These are phyloP conservation scores for Pelargonium myrrhifolium DNA, from an alignment of 441 rosid genomes.

Conservation along the genomic window DNA sequence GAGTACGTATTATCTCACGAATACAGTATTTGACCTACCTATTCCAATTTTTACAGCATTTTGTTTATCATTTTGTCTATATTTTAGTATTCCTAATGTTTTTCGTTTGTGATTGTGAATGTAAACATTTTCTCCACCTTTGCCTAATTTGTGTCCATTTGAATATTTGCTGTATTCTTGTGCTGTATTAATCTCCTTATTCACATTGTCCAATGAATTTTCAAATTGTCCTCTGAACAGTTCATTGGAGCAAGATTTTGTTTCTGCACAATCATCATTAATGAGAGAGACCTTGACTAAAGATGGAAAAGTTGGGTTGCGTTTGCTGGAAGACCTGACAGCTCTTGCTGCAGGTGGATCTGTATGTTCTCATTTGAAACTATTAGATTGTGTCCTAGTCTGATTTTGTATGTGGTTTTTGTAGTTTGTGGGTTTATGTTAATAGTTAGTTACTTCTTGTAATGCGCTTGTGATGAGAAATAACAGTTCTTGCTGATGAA, in stretches of 20 bases:
- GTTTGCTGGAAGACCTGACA: slow-evolving; percentile 98
- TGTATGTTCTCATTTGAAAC: slow-evolving; percentile 75
- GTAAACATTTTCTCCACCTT: neutral
- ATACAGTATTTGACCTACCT: slow-evolving; percentile 13
- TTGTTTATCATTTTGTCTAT: slow-evolving; percentile 10
- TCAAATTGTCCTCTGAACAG: slow-evolving; percentile 34
- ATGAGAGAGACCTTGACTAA: slow-evolving; percentile 52
- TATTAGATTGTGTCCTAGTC: slow-evolving; percentile 15
- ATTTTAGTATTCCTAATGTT: neutral
- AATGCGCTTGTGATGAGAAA: slow-evolving; percentile 6
- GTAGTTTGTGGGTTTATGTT: slow-evolving; percentile 7
- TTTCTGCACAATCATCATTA: slow-evolving; percentile 35
- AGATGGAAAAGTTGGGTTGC: slow-evolving; percentile 83
- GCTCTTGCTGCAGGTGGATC: slow-evolving; percentile 99
- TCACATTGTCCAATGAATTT: slow-evolving; percentile 10
- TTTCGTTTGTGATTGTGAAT: neutral
- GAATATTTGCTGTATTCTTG: neutral
- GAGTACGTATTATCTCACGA: slow-evolving; percentile 45
- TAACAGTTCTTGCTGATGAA: slow-evolving; percentile 14
- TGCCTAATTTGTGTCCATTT: neutral
- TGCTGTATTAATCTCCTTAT: neutral
- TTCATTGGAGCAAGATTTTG: slow-evolving; percentile 50
- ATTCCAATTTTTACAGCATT: neutral
- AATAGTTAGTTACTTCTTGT: slow-evolving; percentile 10
- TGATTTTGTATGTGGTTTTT: slow-evolving; percentile 9